Base-by-base conservation (phyloP, 495 filamentous ascomycete genomes). In the Podospora conica region DNA sequence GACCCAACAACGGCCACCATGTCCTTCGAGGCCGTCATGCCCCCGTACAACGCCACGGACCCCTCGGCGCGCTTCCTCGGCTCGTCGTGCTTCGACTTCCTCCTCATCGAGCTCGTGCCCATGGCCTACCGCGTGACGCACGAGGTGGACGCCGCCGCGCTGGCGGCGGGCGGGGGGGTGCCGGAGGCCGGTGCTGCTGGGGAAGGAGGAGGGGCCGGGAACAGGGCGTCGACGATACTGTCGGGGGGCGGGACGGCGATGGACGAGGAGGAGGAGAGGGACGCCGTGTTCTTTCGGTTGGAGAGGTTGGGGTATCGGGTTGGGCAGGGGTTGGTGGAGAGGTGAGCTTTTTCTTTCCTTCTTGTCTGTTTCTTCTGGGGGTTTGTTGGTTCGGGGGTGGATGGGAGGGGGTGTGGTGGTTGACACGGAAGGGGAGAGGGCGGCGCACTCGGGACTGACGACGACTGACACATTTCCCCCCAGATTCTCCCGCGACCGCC, bases 81-180 rank as follows among this genome's bases (percentile, higher is more conserved):
- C 76, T 85, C 89, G 33, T 91, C 94, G 31, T 91, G 89, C 68
- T 85, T 98, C 64, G 95, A 98, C 73, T 87, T 98, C 66, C 87
- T 98, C 15, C 84, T 98, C 66, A 97, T 98, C 71, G 95, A 98
- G 79, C 83, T 98, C 60, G 95, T 98, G 25, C 95, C 95, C 55
- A 89, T 97, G 85, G 91, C 96, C 3, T 92, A 95, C 76, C 86
- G 95, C 61, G 76, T 98, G 29, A 84, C 86, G 12, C 78, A 81
- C 71, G 81, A 89, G 67, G 77, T 88, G 8, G 82, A 84, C 60
- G 69, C 72, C 27, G 68, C 73, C 3, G 66, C 71, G 60, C 57
- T 65, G 11, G 73, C 55, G 23, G 33, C 65, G 29, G 53, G 15
- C 64, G 57, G 11, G 62, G 27, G 7, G 28, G 8, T 31, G 29